Base-by-base conservation (phyloP, 352 stramenopile genomes). In the Globisporangium ultimum region DNA sequence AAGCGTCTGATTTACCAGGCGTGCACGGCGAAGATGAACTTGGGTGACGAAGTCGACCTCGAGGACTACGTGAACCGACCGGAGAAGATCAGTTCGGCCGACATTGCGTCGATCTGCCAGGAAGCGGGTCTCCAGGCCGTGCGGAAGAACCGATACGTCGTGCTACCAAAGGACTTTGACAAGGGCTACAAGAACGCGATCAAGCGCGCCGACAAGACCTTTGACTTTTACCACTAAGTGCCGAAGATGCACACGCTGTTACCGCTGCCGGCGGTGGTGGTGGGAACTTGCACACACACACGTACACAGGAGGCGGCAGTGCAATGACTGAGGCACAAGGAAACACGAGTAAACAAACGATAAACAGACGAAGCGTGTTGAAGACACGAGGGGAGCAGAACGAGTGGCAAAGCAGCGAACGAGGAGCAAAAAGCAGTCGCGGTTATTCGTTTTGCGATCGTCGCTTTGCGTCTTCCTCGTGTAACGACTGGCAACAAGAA, bases 1-100 rank as follows among this genome's bases (percentile, higher is more conserved):
- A 99, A 99, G 80, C 94, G 98, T n/a, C 93, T 99, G 68, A 98
- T 99, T 47, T 99, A 99, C 82, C 96, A 99, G 75, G 97, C 98
- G 3, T 99, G 97, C 61, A 99, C 97, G 28, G 84, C 95, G 36
- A 99, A 99, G 55, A 99, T 99, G 98, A 99, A 99, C 76, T 74
- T 99, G 36, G 96, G 89, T 61, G 97, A 99, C 63, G 97, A 99
- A 58, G 93, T 99, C 42, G 98, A 99, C 76, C 74, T 99, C 18
- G 98, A 99, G 72, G 97, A 99, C 82, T 99, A 99, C 73, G 97
- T 99, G 28, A 99, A 99, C 85, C 87, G 98, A n/a, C 96, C 96
- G 15, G 97, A 99, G 80, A 99, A 99, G 80, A 98, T 99, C 67
- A 98, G 88, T 62, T 97, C 93, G 55, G 97, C 98, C 24, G 97